phyloP scores from a whole-genome alignment of 257 asterid genomes.

The Osmanthus fragrans region DNA sequence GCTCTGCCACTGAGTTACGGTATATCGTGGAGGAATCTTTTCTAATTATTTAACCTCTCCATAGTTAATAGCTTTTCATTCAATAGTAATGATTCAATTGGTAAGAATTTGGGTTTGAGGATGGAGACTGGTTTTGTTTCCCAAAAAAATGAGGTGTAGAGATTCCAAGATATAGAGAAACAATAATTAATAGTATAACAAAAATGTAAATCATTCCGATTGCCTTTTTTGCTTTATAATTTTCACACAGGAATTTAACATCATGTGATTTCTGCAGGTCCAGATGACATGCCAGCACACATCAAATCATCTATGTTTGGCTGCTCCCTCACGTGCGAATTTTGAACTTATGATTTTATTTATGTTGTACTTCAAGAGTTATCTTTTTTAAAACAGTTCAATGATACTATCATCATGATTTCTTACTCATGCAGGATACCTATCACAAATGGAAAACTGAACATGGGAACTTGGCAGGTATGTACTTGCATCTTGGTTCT shows the following conservation, averaged over 20 bases:
- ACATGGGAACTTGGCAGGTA: constrained; percentile 99
- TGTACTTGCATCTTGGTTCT: not conserved
- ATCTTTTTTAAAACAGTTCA: not conserved
- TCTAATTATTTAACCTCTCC: not conserved
- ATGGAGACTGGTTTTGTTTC: no score
- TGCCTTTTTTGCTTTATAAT: constrained; percentile 3
- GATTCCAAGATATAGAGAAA: not conserved
- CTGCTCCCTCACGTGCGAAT: constrained; percentile 70
- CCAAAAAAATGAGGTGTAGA: no score
- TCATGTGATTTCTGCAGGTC: constrained; percentile 60
- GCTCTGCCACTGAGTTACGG: no score
- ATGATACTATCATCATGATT: not conserved
- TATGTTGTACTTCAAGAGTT: not conserved
- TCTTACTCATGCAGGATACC: constrained; percentile 70
- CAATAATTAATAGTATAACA: not conserved
- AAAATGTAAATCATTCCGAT: not conserved
- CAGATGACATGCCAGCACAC: constrained; percentile 99
- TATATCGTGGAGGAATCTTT: not conserved
- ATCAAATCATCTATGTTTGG: constrained; percentile 99
- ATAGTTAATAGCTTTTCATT: constrained; percentile 4
- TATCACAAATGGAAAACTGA: constrained; percentile 79
- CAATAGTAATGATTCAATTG: not conserved
- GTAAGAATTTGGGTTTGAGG: no score
- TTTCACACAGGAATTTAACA: constrained; percentile 9
- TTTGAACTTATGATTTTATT: constrained; percentile 4